Base-by-base conservation (phyloP, 495 filamentous ascomycete genomes). In the Podospora comata region DNA sequence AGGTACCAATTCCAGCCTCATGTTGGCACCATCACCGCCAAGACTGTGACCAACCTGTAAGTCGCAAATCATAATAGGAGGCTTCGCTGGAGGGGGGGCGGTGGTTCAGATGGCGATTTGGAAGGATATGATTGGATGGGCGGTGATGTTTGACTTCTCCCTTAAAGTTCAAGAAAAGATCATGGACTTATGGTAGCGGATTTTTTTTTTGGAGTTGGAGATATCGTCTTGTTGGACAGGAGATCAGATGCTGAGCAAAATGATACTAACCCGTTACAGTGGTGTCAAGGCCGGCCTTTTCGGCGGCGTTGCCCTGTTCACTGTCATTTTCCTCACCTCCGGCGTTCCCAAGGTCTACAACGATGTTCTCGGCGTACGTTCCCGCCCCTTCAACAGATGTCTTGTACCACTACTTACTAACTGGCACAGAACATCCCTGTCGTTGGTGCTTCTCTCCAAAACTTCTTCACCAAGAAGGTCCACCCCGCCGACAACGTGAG, bases 401-500 rank as follows among this genome's bases (percentile, higher is more conserved):
- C 0, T 5, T 23, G 1, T 16, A 13, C 15, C 2, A 60, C 2
- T 9, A 15, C 58, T 27, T 57, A 55, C 74, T 76, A 30, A 78
- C 71, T 20, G 5, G 13, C 75, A 70, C 66, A 87, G 81, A 85
- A 85, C 73, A 62, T 89, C 15, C 87, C 87, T 39, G 67, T 85
- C 65, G 60, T 89, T 54, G 82, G 80, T 34, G 5, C 27, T 13
- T 6, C 32, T 18, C 32, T 63, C 32, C 27, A 63, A 32, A 64
- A 72, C 44, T 79, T 79, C 75, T 89, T 80, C 71, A 66, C 77
- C 68, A 74, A 80, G 60, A 78, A 87, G 77, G 76, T 86, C 67
- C 80, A 85, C 30, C 81, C 87, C 20, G 85, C 86, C 64, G 87
- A 89, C 77, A 88, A 87, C 75, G 82, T 84, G 53, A 79, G 82